Evolutionary conservation across 2,329 filamentous ascomycete species (phyloP).

Genomic region (Botryosphaeria dothidea): DNA sequence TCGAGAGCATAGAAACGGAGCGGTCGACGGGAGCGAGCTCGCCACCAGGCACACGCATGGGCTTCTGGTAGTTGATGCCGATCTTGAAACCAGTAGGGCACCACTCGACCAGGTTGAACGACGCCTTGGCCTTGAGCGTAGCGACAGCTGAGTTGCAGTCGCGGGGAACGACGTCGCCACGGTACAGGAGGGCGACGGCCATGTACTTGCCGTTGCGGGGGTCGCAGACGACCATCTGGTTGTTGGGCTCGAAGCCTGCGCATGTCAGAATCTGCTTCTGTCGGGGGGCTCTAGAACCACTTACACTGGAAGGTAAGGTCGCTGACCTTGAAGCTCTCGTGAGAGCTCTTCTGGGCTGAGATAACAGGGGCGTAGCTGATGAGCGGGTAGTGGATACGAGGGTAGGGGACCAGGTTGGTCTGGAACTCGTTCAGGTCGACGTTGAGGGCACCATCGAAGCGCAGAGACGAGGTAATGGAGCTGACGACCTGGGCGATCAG

Average conservation of each 20-base stretch:
- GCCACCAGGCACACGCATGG: conserved; percentile 92
- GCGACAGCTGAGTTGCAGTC: conserved; percentile 91
- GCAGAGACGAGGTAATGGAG: conserved; percentile 96
- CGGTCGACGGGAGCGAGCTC: conserved; percentile 98
- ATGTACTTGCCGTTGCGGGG: conserved; percentile 99
- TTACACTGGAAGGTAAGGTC: conserved; percentile 75
- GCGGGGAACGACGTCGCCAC: conserved; percentile 96
- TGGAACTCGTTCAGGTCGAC: conserved; percentile 99
- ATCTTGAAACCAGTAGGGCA: conserved; percentile 99
- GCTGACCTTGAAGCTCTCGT: conserved; percentile 89
- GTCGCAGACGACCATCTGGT: conserved; percentile 99
- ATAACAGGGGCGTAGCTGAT: conserved; percentile 94
- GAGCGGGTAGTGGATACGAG: conserved; percentile 98
- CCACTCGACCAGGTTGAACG: conserved; percentile 99
- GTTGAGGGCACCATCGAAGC: conserved; percentile 98
- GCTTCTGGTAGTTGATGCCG: conserved; percentile 99
- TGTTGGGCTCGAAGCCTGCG: conserved; percentile 99
- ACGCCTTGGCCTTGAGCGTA: conserved; percentile 98
- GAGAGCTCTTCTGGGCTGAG: conserved; percentile 90
- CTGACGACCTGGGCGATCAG: conserved; percentile 98
- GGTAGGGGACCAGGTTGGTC: conserved; percentile 98
- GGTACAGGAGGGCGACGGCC: conserved; percentile 97
- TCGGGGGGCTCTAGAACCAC: conserved; percentile 28
- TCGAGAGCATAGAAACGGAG: conserved; percentile 98
- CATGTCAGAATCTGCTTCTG: conserved; percentile 67